A percentile compares a stretch with the other conserved stretches of the same genome.
phyloP scores from a whole-genome alignment of 2,329 filamentous ascomycete genomes.

The Stemphylium vesicarium region DNA sequence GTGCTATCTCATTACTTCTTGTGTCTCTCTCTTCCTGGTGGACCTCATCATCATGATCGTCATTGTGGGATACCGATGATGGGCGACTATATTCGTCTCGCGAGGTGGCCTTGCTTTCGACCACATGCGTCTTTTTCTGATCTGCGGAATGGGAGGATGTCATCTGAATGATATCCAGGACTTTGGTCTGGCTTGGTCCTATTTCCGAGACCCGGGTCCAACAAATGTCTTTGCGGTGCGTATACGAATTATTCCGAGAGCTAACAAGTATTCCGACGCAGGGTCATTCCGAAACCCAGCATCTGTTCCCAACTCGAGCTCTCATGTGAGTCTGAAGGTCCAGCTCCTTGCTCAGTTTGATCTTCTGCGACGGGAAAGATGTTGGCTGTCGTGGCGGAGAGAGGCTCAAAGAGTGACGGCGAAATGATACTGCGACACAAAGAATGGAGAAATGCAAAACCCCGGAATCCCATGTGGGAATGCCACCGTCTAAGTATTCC shows the following conservation, averaged over 20 bases:
- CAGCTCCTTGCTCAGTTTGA: too few species aligned
- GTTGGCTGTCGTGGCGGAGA: not conserved
- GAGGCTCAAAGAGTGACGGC: not conserved
- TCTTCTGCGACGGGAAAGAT: not conserved
- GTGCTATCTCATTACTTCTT: conserved; percentile 4
- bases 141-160: conserved; percentile 13
- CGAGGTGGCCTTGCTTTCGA: conserved; percentile 19
- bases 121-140: conserved; percentile 23
- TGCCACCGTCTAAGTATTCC: not conserved
- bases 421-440: not conserved
- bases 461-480: not conserved
- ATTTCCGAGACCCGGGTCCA: not conserved
- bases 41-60: not conserved
- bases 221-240: not conserved
- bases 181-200: not conserved
- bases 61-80: conserved; percentile 11
- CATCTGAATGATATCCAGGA: conserved; percentile 8
- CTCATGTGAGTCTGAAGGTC: too few species aligned
- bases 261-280: not conserved
- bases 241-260: not conserved
- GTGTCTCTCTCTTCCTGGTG: not conserved
- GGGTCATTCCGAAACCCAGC: not conserved
- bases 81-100: conserved; percentile 23
- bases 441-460: not conserved
- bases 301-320: not conserved